Percentiles rank a stretch among this genome's conserved stretches.
Evolutionary conservation across 768 basidiomycete species (phyloP).

Genomic region (Lactarius akahatsu): DNA sequence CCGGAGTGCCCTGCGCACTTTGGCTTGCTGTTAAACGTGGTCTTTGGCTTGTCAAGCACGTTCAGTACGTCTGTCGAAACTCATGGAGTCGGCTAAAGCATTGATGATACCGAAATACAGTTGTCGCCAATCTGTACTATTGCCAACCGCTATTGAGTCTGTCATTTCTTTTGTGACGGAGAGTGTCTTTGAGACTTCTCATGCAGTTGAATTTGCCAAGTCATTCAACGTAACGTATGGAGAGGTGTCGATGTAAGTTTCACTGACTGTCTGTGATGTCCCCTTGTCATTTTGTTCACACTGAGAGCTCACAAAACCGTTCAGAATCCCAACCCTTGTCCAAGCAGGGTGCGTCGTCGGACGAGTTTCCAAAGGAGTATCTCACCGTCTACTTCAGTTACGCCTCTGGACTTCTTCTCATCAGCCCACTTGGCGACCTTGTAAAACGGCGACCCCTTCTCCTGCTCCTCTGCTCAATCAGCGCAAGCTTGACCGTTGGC

Average conservation of each 20-base stretch:
- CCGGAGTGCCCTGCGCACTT: constrained; percentile 40
- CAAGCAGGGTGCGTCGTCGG: constrained; percentile 52
- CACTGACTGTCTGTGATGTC: constrained; percentile 6
- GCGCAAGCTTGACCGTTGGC: constrained; percentile 62
- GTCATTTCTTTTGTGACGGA: constrained; percentile 32
- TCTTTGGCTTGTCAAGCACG: constrained; percentile 50
- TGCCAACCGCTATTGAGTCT: constrained; percentile 76
- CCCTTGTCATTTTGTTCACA: constrained; percentile 28
- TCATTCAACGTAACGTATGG: constrained; percentile 37
- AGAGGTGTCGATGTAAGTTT: constrained; percentile 20
- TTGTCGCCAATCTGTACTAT: constrained; percentile 78
- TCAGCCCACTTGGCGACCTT: constrained; percentile 83
- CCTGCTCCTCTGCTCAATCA: constrained; percentile 49
- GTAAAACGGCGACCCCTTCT: constrained; percentile 72
- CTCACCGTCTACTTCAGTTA: constrained; percentile 28
- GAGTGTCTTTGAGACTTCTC: background rate
- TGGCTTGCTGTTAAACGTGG: constrained; percentile 41
- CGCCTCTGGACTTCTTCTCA: constrained; percentile 51
- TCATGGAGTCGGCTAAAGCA: constrained; percentile 28
- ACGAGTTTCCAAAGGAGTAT: background rate
- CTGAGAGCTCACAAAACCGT: background rate
- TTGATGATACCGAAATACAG: constrained; percentile 36
- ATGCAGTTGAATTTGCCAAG: constrained; percentile 41
- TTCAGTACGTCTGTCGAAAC: constrained; percentile 41
- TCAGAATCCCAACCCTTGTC: constrained; percentile 61